Evolutionary conservation across 495 filamentous ascomycete species (phyloP).

Genomic region (Podospora pseudoanserina): DNA sequence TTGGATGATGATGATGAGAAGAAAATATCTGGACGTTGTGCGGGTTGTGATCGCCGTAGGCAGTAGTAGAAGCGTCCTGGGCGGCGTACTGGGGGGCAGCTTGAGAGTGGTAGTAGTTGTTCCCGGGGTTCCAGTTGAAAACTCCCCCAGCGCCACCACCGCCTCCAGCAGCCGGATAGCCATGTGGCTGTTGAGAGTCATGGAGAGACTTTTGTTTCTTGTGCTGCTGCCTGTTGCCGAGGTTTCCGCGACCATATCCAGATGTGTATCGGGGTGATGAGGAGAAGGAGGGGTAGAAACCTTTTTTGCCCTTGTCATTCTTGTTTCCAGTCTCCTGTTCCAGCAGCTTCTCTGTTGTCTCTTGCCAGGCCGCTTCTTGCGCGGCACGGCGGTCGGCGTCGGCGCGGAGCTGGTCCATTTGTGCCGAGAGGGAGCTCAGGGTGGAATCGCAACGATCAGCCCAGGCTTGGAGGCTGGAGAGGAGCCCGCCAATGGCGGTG

Average conservation of each 20-base stretch:
- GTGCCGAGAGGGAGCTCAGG: constrained; percentile 68
- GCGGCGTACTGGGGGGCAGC: no score
- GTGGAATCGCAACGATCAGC: constrained; percentile 67
- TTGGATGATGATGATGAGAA: neutral
- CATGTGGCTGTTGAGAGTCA: neutral
- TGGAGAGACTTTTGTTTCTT: neutral
- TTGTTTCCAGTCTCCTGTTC: constrained; percentile 17
- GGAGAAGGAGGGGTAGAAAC: neutral
- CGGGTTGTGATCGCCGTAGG: neutral
- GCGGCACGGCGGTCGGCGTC: constrained; percentile 53
- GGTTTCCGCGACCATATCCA: neutral
- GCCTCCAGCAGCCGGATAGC: no score
- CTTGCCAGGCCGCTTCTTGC: constrained; percentile 47
- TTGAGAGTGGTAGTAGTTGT: neutral
- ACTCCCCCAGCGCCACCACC: neutral
- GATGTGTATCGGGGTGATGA: neutral
- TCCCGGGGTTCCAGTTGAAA: neutral
- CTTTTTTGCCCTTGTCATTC: constrained; percentile 34
- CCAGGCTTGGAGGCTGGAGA: constrained; percentile 68
- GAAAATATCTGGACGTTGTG: neutral
- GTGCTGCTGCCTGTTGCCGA: neutral
- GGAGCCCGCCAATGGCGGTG: constrained; percentile 58
- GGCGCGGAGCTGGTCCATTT: constrained; percentile 57
- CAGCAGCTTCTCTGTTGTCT: constrained; percentile 45
- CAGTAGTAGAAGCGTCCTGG: neutral